These are phyloP conservation scores for Oenanthe sinensis DNA, from an alignment of 129 eudicot genomes.

Conservation along the genomic window DNA sequence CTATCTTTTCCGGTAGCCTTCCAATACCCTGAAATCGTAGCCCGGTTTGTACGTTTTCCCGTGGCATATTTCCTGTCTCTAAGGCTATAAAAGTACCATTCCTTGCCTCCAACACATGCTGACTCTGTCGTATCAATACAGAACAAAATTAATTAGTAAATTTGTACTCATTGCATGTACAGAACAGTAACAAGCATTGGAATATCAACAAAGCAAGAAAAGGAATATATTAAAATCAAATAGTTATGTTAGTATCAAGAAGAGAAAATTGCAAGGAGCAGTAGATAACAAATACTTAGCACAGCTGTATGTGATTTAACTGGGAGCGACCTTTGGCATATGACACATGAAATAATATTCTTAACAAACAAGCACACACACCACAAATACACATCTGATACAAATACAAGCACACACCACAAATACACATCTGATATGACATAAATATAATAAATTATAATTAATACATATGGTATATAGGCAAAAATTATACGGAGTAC, in stretches of 20 bases:
- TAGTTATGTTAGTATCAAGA: neutral
- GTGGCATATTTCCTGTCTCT: conserved; percentile 85
- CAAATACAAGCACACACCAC: neutral
- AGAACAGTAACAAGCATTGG: neutral
- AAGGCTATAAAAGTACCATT: conserved; percentile 89
- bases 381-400: neutral
- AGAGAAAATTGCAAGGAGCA: neutral
- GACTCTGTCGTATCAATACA: conserved; percentile 22
- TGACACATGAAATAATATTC: neutral
- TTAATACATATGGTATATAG: neutral
- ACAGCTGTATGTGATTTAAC: neutral
- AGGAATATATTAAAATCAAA: neutral
- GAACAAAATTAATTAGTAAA: neutral
- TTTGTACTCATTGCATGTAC: neutral
- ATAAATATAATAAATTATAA: no score
- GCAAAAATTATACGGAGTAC: no score
- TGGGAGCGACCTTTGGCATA: neutral
- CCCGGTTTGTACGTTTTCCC: conserved; percentile 81
- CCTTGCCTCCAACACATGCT: conserved; percentile 85
- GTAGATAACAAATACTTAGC: neutral
- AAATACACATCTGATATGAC: neutral
- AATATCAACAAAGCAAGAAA: neutral
- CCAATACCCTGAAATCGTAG: conserved; percentile 86
- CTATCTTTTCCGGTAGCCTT: conserved; percentile 97
- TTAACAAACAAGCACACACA: neutral